Base-by-base conservation (phyloP, 2,329 filamentous ascomycete species). In the Rhynchosporium secalis region DNA sequence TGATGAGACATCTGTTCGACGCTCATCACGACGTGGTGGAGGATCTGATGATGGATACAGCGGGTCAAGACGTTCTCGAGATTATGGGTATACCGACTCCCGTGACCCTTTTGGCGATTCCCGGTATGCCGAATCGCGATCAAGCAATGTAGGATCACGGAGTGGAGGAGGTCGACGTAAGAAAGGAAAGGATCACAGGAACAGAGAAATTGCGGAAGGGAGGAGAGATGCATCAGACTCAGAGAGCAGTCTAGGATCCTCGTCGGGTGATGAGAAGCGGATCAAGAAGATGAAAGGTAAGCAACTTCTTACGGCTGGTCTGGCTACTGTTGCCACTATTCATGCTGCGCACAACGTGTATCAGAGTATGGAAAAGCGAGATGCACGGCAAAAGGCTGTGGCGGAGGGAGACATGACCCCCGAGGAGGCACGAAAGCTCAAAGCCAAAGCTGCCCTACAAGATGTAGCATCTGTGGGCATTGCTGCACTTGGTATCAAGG, bases 281-380 rank as follows among this genome's bases (percentile, higher is more conserved):
- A 78, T 81, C 59, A 88, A 86, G 75, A 87, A 88, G 72, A 80
- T 87, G 78, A 81, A 81, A 78, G 83, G 84, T 74, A 87, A 88
- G 76, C 84, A 88, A 78, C 75, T 88, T 71, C 73, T 89, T 66
- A 88, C 86, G 67, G 83, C 85, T 60, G 86, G 86, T 66, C 77
- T 89, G 62, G 86, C 87, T 59, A 86, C 85, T 62, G 82, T 89
- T 63, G 87, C 87, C 43, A 89, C 86, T 33, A 87, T 89, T 65
- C 86, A 89, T 75, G 86, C 86, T 29, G 86, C 84, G 13, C 86
- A 89, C 72, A 82, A 80, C 65, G 79, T 89, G 60, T 86, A 87
- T 75, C 79, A 81, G 66, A 84, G 82, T 70, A 81, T 88, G 77
- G 83, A 86, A 68, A 85, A 86, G 64, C 82, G 85, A 61, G 82